These are phyloP conservation scores for Pharus latifolius DNA, from an alignment of 176 grass and related monocot species.

Conservation along the genomic window DNA sequence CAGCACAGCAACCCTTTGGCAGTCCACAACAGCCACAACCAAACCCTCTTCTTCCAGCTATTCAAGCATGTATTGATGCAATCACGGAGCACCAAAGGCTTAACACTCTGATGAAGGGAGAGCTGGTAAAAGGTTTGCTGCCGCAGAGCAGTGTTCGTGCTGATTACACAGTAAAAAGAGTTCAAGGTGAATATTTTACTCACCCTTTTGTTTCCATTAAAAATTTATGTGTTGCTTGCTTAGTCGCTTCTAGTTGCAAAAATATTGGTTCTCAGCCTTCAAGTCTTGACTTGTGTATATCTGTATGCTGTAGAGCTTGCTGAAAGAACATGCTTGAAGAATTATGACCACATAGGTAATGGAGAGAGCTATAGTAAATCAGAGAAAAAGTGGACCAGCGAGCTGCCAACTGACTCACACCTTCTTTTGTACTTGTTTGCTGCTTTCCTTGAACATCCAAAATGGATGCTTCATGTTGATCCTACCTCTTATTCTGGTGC, in stretches of 20 bases:
- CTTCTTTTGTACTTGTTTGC: constrained; percentile 84
- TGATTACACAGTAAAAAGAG: constrained; percentile 81
- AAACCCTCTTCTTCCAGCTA: constrained; percentile 50
- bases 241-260: too few relatives aligned
- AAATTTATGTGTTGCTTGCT: too few relatives aligned
- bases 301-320: constrained; percentile 54
- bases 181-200: constrained; percentile 50
- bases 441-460: constrained; percentile 93
- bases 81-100: constrained; percentile 97
- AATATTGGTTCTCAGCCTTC: too few relatives aligned
- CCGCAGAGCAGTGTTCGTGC: constrained; percentile 68
- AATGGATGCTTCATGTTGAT: constrained; percentile 97
- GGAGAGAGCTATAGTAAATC: constrained; percentile 58
- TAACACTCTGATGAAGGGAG: constrained; percentile 94
- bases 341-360: constrained; percentile 73
- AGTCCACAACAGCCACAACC: constrained; percentile 50
- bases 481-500: constrained; percentile 85
- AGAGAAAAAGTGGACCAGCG: constrained; percentile 68
- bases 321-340: constrained; percentile 93
- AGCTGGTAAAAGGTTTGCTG: constrained; percentile 85
- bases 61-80: constrained; percentile 85
- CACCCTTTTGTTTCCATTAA: not conserved
- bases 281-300: constrained; percentile 1
- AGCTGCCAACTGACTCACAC: constrained; percentile 88
- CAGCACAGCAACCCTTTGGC: constrained; percentile 55